Base-by-base conservation (phyloP, 2,329 filamentous ascomycete genomes). In the Botrytis fragariae region DNA sequence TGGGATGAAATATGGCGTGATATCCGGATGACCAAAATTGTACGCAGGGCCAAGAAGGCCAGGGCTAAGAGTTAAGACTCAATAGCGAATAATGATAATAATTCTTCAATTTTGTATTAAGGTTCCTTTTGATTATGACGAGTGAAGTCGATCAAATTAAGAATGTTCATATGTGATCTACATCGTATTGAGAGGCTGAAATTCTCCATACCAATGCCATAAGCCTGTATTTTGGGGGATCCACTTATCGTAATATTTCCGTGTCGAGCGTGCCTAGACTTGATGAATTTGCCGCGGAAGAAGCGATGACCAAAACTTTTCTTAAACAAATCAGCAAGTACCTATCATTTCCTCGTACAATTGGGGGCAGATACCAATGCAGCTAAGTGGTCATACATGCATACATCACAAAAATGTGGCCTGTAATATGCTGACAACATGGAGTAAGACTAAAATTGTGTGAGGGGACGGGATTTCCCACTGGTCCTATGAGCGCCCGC, bases 21-120 rank as follows among this genome's bases (percentile, higher is more conserved):
- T 32, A 37, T 25, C 44, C 44, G 10, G 65, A 69, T 57, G 54
- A 57, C 48, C 35, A 69, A 57, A 57, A 69, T 69, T 57, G 65
- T 44, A 69, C 65, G 35, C 65, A 59, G 35, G 48, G 48, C 65
- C 42, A 63, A n/a, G 42, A 63, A n/a, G n/a, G 57, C 39, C 20
- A 71, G 69, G 32, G 39, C 69, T 51, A 20, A 37, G 29, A 39
- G 29, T 70, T 70, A 37, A 69, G n/a, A 32, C 68, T 61, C 42
- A 5, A 45, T 62, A 70, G 68, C 68, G 68, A 70, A 45, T 70
- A 70, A 70, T 70, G 37, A 44, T 69, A 69, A 69, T 69, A 42
- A 69, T 39, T 39, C 25, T 57, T 69, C 35, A 69, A 69, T 69
- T 57, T 69, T 69, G 65, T 32, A 68, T 22, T 8, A 9, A 42